A percentile compares a stretch with the other conserved stretches of the same genome.
These are phyloP conservation scores for Berkeleyomyces rouxiae DNA, from an alignment of 2,329 filamentous ascomycete genomes.

Conservation along the genomic window DNA sequence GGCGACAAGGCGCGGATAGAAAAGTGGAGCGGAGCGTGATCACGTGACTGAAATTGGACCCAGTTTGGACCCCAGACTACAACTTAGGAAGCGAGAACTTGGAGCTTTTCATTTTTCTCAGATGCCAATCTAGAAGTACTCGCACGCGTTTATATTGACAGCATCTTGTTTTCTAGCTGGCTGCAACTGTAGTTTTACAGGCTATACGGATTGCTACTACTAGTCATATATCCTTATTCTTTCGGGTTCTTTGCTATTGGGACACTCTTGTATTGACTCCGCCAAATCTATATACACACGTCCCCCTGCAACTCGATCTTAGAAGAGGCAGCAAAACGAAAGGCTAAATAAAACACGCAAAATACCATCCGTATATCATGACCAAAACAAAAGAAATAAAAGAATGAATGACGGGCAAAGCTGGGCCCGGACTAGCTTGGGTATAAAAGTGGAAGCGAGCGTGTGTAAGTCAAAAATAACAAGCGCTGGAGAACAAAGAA, in stretches of 20 bases:
- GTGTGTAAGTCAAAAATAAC: too few species aligned
- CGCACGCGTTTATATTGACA: too few species aligned
- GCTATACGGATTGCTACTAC: too few species aligned
- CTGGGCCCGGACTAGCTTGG: conserved; percentile 18
- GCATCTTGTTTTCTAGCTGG: too few species aligned
- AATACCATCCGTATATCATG: conserved; percentile 1
- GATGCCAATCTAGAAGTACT: too few species aligned
- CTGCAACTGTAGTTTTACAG: too few species aligned
- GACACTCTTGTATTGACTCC: not conserved
- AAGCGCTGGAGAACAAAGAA: not conserved
- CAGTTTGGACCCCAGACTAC: too few species aligned
- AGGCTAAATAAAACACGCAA: not conserved
- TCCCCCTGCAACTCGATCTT: too few species aligned
- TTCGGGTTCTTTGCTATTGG: too few species aligned
- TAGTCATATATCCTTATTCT: too few species aligned
- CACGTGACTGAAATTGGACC: not conserved
- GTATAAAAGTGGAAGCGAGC: conserved; percentile 18
- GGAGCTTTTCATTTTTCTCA: too few species aligned
- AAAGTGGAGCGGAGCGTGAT: conserved; percentile 6
- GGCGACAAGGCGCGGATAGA: not conserved
- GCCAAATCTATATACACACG: not conserved
- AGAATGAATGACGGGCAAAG: conserved; percentile 1
- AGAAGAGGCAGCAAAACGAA: conserved; percentile 1
- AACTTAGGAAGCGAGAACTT: too few species aligned
- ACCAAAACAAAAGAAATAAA: conserved; percentile 3